phyloP scores from a whole-genome alignment of 148 eudicot species.

The Diospyros kaki region DNA sequence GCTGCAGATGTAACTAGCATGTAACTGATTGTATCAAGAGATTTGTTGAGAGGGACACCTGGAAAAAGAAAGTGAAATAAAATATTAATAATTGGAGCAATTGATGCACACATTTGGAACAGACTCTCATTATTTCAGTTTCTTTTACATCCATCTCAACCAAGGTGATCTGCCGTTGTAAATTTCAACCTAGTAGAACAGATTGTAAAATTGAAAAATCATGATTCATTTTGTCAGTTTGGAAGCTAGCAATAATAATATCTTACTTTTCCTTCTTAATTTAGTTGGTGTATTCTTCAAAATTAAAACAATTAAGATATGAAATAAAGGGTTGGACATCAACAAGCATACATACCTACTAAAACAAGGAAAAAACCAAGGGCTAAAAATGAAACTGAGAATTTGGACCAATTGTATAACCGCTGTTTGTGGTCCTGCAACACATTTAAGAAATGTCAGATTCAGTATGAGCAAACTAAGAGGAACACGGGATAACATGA shows the following conservation, averaged over 20 bases:
- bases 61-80: slow-evolving; percentile 20
- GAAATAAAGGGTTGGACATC: background rate
- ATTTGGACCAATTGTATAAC: slow-evolving; percentile 47
- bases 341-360: slow-evolving; percentile 38
- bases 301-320: background rate
- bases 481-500: background rate
- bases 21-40: slow-evolving; percentile 72
- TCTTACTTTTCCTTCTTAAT: background rate
- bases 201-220: background rate
- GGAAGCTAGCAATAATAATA: background rate
- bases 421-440: slow-evolving; percentile 71
- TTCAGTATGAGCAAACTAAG: background rate
- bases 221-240: background rate
- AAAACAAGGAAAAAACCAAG: slow-evolving; percentile 46
- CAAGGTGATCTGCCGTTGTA: background rate
- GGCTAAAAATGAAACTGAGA: slow-evolving; percentile 39
- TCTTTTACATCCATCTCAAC: background rate
- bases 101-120: background rate
- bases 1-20: slow-evolving; percentile 61
- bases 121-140: background rate
- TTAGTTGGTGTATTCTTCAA: background rate
- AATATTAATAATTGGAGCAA: background rate
- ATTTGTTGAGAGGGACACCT: slow-evolving; percentile 76
- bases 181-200: slow-evolving; percentile 1
- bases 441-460: slow-evolving; percentile 5